Evolutionary conservation across 257 asterid species (phyloP).

Genomic region (Fraxinus pennsylvanica): DNA sequence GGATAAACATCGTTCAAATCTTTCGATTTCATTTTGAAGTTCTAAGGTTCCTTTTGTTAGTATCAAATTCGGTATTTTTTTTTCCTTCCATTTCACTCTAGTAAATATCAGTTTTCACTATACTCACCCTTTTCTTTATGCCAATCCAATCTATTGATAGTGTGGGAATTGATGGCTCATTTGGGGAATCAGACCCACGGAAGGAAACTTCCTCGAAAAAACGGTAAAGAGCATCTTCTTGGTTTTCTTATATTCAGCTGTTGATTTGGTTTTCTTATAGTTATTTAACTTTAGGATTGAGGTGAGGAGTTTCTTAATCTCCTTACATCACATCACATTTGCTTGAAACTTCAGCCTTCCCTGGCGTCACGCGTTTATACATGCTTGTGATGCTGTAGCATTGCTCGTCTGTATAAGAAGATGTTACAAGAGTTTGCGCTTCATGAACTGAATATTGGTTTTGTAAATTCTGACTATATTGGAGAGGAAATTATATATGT

Average conservation of each 20-base stretch:
- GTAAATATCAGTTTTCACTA: slow-evolving; percentile 1
- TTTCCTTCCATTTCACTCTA: neutral
- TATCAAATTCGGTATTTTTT: neutral
- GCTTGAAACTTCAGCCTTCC: neutral
- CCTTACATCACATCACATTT: neutral
- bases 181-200: slow-evolving; percentile 58
- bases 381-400: neutral
- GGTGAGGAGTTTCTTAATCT: neutral
- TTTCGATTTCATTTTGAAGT: neutral
- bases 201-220: slow-evolving; percentile 67
- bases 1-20: neutral
- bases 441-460: neutral
- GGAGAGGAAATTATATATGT: neutral
- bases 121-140: neutral
- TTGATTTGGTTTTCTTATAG: no score
- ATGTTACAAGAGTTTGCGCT: neutral
- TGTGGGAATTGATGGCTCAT: slow-evolving; percentile 64
- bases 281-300: neutral
- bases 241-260: neutral
- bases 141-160: slow-evolving; percentile 36
- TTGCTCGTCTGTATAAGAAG: neutral
- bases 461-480: neutral
- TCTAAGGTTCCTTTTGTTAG: neutral
- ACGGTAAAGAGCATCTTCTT: slow-evolving; percentile 46
- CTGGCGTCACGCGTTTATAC: neutral